Evolutionary conservation across 768 basidiomycete species (phyloP).

Genomic region (Chlorophyllum brunneum): DNA sequence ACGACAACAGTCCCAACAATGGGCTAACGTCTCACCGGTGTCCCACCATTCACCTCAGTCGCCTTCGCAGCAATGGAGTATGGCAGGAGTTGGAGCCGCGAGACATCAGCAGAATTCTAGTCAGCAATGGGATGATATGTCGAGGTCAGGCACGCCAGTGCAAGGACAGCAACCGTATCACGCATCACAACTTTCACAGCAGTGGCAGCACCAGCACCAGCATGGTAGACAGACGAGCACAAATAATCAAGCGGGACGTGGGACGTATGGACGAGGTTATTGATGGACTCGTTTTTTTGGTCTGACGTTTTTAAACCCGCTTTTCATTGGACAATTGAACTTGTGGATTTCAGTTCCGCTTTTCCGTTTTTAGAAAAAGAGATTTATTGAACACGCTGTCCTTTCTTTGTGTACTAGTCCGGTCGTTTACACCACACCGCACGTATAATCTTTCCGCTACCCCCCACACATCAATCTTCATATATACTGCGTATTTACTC

Average conservation of each 20-base stretch:
- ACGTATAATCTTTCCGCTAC: too few relatives aligned
- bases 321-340: background rate
- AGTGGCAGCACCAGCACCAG: slow-evolving; percentile 18
- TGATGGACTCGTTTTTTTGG: background rate
- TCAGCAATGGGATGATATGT: slow-evolving; percentile 4
- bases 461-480: background rate
- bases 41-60: slow-evolving; percentile 6
- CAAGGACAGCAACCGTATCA: background rate
- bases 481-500: background rate
- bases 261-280: slow-evolving; percentile 9
- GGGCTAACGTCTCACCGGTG: slow-evolving; percentile 4
- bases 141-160: slow-evolving; percentile 3
- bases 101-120: slow-evolving; percentile 1
- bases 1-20: slow-evolving; percentile 14
- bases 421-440: background rate
- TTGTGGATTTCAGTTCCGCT: background rate
- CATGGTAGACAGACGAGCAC: slow-evolving; percentile 10
- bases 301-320: background rate
- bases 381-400: background rate
- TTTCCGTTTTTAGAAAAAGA: background rate
- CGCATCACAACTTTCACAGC: slow-evolving; percentile 8
- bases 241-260: slow-evolving; percentile 17
- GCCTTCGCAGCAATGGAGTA: slow-evolving; percentile 5
- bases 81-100: background rate
- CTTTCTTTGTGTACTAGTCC: slow-evolving; percentile 8